Conservation (phyloP, 805 yeast genomes). For the Scheffersomyces amazonensis region DNA sequence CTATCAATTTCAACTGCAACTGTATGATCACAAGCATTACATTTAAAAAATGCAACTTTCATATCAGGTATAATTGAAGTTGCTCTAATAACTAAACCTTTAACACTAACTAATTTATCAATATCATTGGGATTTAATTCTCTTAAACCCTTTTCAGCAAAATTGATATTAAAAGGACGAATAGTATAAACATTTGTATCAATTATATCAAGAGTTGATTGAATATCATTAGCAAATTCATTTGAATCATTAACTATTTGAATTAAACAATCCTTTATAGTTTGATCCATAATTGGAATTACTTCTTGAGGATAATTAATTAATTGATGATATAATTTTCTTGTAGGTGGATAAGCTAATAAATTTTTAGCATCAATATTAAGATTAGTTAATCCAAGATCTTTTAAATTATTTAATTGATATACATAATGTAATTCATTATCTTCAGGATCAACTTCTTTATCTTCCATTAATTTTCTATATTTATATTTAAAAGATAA, state of each 20-base stretch:
- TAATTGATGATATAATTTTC: slow-evolving; percentile 78
- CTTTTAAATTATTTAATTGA: slow-evolving; percentile 70
- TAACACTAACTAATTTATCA: slow-evolving; percentile 86
- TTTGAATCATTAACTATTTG: slow-evolving; percentile 56
- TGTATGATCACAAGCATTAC: slow-evolving; percentile 93
- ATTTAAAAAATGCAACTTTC: slow-evolving; percentile 95
- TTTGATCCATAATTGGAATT: slow-evolving; percentile 96
- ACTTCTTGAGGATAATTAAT: slow-evolving; percentile 95
- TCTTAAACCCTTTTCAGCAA: slow-evolving; percentile 73
- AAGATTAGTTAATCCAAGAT: slow-evolving; percentile 74
- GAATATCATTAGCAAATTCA: slow-evolving; percentile 14
- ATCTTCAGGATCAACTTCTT: slow-evolving; percentile 49
- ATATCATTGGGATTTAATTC: slow-evolving; percentile 92
- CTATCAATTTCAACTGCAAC: slow-evolving; percentile 89
- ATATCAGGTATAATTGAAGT: slow-evolving; percentile 95
- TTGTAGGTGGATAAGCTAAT: slow-evolving; percentile 70
- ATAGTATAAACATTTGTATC: slow-evolving; percentile 83
- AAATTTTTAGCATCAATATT: slow-evolving; percentile 83
- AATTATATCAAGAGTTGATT: slow-evolving; percentile 56
- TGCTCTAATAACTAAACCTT: slow-evolving; percentile 85
- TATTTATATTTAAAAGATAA: slow-evolving; percentile 79
- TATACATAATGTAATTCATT: slow-evolving; percentile 73
- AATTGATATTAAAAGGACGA: slow-evolving; percentile 81
- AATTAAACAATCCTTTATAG: slow-evolving; percentile 85
- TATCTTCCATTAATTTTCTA: slow-evolving; percentile 50